Percentiles rank a stretch among this genome's conserved stretches.
Conservation (phyloP, 257 asterid species). For the Asclepias syriaca region DNA sequence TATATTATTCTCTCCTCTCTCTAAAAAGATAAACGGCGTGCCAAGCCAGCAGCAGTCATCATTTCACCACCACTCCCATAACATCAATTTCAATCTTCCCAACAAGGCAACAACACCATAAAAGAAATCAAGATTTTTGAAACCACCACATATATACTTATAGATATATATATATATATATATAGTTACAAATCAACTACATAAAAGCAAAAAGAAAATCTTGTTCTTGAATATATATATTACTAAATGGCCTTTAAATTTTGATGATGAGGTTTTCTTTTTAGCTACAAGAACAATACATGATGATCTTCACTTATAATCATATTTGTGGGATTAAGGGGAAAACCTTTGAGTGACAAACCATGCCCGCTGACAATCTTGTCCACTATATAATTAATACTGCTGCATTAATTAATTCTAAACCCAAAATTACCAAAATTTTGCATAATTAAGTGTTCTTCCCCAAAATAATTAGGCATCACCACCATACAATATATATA, state of each 20-base stretch:
- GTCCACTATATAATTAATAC: no score
- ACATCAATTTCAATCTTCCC: constrained; percentile 15
- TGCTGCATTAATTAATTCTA: no score
- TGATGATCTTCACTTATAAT: constrained; percentile 10
- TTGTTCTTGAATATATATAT: no score
- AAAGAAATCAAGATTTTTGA: neutral
- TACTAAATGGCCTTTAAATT: neutral
- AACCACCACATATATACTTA: no score
- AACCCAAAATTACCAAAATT: no score
- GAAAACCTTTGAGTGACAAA: neutral
- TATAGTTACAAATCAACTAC: no score
- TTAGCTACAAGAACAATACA: neutral
- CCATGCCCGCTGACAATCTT: neutral
- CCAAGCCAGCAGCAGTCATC: constrained; percentile 23
- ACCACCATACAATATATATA: no score
- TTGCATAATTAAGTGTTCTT: no score
- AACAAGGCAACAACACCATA: neutral
- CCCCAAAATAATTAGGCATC: no score
- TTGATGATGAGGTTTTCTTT: neutral
- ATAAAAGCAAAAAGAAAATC: no score
- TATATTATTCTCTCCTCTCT: constrained; percentile 6
- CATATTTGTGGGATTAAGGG: neutral
- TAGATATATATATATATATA: no score
- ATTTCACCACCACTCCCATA: constrained; percentile 16
- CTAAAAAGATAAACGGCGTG: constrained; percentile 31